Conservation (phyloP, 2,329 filamentous ascomycete species). For the Magnaporthiopsis incrustans region DNA sequence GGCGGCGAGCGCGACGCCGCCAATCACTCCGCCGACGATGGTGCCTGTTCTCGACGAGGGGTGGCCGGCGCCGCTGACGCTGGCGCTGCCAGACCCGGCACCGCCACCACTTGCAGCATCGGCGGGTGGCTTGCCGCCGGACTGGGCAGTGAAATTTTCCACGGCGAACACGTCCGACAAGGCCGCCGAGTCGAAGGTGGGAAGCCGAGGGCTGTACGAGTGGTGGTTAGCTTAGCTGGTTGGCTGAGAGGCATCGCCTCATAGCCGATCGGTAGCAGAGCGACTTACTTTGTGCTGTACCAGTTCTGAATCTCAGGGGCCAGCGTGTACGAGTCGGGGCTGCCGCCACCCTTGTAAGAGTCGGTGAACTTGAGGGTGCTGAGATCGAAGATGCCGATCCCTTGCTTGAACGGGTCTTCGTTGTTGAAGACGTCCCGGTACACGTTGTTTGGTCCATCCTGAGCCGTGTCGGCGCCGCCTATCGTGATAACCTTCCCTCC, state of each 20-base stretch:
- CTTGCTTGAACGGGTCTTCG: slow-evolving; percentile 12
- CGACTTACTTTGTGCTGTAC: slow-evolving; percentile 14
- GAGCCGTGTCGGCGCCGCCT: slow-evolving; percentile 20
- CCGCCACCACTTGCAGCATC: background rate
- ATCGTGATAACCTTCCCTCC: slow-evolving; percentile 31
- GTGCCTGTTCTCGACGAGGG: slow-evolving; percentile 15
- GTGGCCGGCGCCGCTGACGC: slow-evolving; percentile 1
- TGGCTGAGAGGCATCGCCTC: background rate
- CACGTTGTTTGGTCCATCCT: slow-evolving; percentile 1
- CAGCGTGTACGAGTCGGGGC: slow-evolving; percentile 8
- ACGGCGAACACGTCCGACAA: slow-evolving; percentile 9
- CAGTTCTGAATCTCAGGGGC: slow-evolving; percentile 11
- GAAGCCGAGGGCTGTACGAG: slow-evolving; percentile 8
- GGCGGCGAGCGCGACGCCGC: slow-evolving; percentile 10
- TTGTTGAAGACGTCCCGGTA: slow-evolving; percentile 14
- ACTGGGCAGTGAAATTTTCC: slow-evolving; percentile 8
- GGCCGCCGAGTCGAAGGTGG: slow-evolving; percentile 9
- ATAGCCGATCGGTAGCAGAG: background rate
- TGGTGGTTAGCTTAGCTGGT: background rate
- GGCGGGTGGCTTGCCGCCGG: background rate
- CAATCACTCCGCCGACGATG: slow-evolving; percentile 18
- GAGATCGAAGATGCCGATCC: slow-evolving; percentile 17
- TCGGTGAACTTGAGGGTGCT: slow-evolving; percentile 11
- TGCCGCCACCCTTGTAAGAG: slow-evolving; percentile 8
- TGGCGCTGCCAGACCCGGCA: background rate